Evolutionary conservation across 2,329 filamentous ascomycete species (phyloP), one percentile per base, ranked within the genome.

Genomic region (Graphilbum fragrans): DNA sequence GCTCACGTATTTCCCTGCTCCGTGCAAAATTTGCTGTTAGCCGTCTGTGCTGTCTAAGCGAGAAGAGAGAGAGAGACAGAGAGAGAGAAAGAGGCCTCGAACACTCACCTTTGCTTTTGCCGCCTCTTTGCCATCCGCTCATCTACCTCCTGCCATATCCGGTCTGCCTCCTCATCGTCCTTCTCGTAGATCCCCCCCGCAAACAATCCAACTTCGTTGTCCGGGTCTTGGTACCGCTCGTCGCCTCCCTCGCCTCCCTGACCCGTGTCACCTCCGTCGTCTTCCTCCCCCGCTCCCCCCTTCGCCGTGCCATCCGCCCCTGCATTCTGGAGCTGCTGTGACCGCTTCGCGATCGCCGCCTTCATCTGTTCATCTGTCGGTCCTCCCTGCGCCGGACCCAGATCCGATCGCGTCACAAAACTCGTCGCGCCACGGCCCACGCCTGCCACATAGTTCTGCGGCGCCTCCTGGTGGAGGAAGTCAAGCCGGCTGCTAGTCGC

Each of bases 301-400:
- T 86, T 82, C 44, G 86, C 80, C 42, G 82, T 80, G 41, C 82
- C 81, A 17, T 77, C 73, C 46, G 74, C 56, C 10, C 56, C 55
- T 27, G 53, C 57, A 17, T 43, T 41, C 41, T 49, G 81, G 3
- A 96, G 74, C 55, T 85, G 78, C 43, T 86, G 84, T 8, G 92
- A 90, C 53, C 93, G 81, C 63, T 95, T 95, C 38, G 88, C 88
- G 52, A 98, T 82, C 47, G 86, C 88, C 61, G 94, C 92, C 61
- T 96, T 95, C 65, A 98, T 95, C 64, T 96, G 90, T 44, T 98
- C 92, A 54, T 95, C 90, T 46, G 85, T 94, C 38, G 92, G 92
- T 16, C 92, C 92, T 66, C 95, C 90, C 54, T 90, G 77, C 45
- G 90, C 90, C 39, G 93, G 92, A 44, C 93, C 92, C 44, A 98